Evolutionary conservation across 345 rosid genomes (phyloP), one percentile per base, ranked within the genome.

Genomic region (Melaleuca quinquenervia): DNA sequence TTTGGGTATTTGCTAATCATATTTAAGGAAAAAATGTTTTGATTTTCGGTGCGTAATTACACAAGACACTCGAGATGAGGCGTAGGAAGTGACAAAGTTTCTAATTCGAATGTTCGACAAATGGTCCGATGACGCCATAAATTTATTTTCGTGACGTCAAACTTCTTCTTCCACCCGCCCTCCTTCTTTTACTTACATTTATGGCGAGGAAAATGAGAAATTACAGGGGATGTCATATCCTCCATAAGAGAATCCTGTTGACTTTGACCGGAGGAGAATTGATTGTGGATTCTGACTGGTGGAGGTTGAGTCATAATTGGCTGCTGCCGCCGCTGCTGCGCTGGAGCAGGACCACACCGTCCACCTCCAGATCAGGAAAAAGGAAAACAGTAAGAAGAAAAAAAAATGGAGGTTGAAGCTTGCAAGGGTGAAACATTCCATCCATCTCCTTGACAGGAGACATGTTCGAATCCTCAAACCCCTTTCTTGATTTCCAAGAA

Each of bases 1-100:
- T 0, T n/a, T 1, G 5, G 4, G 20, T 6, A n/a, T 7, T 1
- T 0, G 2, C 6, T 29, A 15, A 60, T 60, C 2, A 1, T 3
- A 27, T 60, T 60, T 60, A 60, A n/a, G 5, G 5, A 58, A 14
- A 4, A 24, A 13, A n/a, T n/a, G 0, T 60, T 60, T n/a, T 60
- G 36, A 60, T n/a, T 27, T 11, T 13, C 1, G 20, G 12, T 2
- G 36, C 1, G 5, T 8, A 12, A n/a, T 60, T 27, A 27, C 74
- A 27, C 74, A 14, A 13, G 41, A 27, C 74, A 14, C 0, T 20
- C 13, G 41, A 14, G 74, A 14, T 60, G 74, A 14, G 74, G 6
- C 16, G 3, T 27, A 6, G 74, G 36, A 60, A 27, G 20, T 27
- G 74, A 27, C 5, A 5, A 20, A 18, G n/a, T 60, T 41, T 41